Percentiles rank a stretch among this genome's conserved stretches.
phyloP scores from a whole-genome alignment of 2,329 filamentous ascomycete species.

The Aspergillus nomiae region DNA sequence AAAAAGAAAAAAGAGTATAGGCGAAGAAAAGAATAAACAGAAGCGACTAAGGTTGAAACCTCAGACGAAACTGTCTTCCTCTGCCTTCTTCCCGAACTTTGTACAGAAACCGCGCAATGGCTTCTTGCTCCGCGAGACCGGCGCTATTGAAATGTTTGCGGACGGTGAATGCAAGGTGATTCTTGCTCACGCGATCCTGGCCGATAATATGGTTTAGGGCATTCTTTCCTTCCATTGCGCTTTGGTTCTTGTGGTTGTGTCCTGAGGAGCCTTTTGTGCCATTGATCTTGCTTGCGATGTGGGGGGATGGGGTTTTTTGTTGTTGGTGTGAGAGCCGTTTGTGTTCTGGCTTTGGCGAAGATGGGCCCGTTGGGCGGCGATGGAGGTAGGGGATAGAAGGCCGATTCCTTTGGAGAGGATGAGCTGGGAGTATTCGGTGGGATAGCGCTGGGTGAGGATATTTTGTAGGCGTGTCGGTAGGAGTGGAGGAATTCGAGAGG shows the following conservation, averaged over 20 bases:
- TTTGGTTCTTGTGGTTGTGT: conserved; percentile 9
- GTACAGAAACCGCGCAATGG: conserved; percentile 51
- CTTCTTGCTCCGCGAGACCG: conserved; percentile 49
- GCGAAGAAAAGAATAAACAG: background rate
- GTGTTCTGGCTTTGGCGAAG: conserved; percentile 16
- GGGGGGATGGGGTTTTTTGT: conserved; percentile 12
- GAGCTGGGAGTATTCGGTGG: conserved; percentile 48
- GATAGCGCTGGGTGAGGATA: conserved; percentile 48
- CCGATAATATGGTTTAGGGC: conserved; percentile 32
- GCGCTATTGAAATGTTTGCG: conserved; percentile 52
- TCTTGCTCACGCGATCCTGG: conserved; percentile 44
- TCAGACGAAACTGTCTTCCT: conserved; percentile 43
- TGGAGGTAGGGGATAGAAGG: conserved; percentile 47
- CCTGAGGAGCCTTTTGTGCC: conserved; percentile 13
- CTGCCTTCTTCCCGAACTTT: conserved; percentile 50
- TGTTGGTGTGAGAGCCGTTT: conserved; percentile 13
- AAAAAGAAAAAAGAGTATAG: conserved; percentile 3
- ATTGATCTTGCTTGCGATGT: conserved; percentile 9
- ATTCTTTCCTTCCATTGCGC: conserved; percentile 17
- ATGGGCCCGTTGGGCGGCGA: conserved; percentile 35
- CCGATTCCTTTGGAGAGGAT: conserved; percentile 50
- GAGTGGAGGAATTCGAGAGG: conserved; percentile 49
- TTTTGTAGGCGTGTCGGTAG: conserved; percentile 51
- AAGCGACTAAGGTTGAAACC: conserved; percentile 41
- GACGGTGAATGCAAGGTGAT: conserved; percentile 45